Percentiles rank a stretch among this genome's conserved stretches.
phyloP scores from a whole-genome alignment of 495 filamentous ascomycete species.

The Penicillium desertorum region DNA sequence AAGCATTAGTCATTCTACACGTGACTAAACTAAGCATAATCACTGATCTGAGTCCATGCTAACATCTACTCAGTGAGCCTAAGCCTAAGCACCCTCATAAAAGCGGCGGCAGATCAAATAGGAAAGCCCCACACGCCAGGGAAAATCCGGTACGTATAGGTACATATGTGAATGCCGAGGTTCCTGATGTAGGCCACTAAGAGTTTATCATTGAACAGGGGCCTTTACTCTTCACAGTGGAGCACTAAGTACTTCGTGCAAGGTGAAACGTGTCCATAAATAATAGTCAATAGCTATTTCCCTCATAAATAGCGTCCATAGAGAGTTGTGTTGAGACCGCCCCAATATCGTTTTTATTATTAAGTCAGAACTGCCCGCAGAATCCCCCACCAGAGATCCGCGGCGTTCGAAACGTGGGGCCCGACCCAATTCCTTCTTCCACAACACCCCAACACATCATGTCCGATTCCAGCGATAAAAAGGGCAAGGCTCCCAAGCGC shows the following conservation, averaged over 20 bases:
- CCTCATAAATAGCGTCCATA: background rate
- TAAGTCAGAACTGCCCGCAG: background rate
- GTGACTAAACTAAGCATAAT: too few species aligned
- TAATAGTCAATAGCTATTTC: background rate
- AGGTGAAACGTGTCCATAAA: background rate
- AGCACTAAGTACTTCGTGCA: background rate
- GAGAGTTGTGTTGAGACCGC: background rate
- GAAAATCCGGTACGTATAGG: background rate
- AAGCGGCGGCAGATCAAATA: too few species aligned
- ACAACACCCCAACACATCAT: constrained; percentile 26
- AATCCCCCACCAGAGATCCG: constrained; percentile 16
- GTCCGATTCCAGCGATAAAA: constrained; percentile 38
- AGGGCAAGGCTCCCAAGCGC: constrained; percentile 42
- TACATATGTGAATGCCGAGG: background rate
- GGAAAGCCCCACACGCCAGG: too few species aligned
- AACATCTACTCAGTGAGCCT: too few species aligned
- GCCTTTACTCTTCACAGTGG: background rate
- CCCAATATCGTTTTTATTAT: background rate
- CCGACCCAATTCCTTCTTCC: constrained; percentile 23
- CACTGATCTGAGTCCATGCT: background rate
- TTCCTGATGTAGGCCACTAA: background rate
- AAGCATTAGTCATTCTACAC: too few species aligned
- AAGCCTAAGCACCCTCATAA: too few species aligned
- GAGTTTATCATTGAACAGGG: background rate
- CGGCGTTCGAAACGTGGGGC: constrained; percentile 37